Conservation (phyloP, 2,329 filamentous ascomycete species). For the Leptographium galeiforme region DNA sequence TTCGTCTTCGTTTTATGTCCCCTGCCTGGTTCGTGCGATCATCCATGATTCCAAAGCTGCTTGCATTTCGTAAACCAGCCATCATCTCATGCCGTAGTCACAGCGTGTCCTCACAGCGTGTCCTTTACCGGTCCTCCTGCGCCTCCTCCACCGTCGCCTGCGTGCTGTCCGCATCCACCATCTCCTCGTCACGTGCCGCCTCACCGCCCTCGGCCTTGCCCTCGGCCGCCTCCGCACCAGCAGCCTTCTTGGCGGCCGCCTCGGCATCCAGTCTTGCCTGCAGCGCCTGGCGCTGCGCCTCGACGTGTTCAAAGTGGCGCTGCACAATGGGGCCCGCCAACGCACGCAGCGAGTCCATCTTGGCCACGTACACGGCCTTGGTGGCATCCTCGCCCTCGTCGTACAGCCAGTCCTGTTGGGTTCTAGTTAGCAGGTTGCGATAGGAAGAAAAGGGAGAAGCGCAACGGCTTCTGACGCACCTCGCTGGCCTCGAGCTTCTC, state of each 20-base stretch:
- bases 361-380: conserved; percentile 86
- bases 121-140: neutral
- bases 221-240: conserved; percentile 42
- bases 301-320: conserved; percentile 88
- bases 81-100: neutral
- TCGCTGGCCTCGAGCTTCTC: conserved; percentile 72
- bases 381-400: conserved; percentile 90
- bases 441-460: too few relatives aligned
- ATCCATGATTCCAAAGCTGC: neutral
- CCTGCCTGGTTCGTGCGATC: neutral
- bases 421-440: neutral
- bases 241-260: conserved; percentile 59
- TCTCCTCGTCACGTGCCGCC: conserved; percentile 38
- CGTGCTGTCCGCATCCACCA: conserved; percentile 44
- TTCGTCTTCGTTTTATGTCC: neutral
- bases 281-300: conserved; percentile 67
- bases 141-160: conserved; percentile 11
- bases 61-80: neutral
- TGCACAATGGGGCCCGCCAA: conserved; percentile 85
- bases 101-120: too few relatives aligned
- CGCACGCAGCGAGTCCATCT: conserved; percentile 89
- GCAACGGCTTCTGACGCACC: conserved; percentile 43
- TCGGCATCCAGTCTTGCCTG: conserved; percentile 69
- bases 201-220: conserved; percentile 24
- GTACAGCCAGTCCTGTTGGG: conserved; percentile 85